These are phyloP conservation scores for Catenaria anguillulae DNA, from an alignment of 371 early-diverging fungal species.

Conservation along the genomic window DNA sequence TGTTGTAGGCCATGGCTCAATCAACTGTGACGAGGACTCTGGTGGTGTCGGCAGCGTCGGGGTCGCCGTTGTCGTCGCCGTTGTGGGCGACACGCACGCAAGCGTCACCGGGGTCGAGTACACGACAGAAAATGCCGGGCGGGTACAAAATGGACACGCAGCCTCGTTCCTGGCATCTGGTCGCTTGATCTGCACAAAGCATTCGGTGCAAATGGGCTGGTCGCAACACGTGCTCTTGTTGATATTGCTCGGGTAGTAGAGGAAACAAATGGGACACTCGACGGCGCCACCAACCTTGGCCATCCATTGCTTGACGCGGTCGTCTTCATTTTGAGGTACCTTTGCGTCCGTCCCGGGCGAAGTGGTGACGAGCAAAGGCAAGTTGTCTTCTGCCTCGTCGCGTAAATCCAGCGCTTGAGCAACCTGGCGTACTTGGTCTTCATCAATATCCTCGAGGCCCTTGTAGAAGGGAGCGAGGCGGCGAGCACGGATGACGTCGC, in stretches of 20 bases:
- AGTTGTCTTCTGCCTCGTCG: conserved; percentile 27
- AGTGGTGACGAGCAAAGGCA: conserved; percentile 10
- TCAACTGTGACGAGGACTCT: neutral
- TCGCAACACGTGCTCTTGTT: conserved; percentile 87
- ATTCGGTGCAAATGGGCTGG: conserved; percentile 89
- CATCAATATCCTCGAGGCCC: conserved; percentile 43
- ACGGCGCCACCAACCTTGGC: conserved; percentile 24
- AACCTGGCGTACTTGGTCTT: neutral
- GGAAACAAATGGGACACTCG: conserved; percentile 1
- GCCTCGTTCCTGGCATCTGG: conserved; percentile 38
- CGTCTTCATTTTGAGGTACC: conserved; percentile 6
- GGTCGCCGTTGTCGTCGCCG: neutral
- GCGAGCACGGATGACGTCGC: conserved; percentile 53
- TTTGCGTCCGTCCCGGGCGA: conserved; percentile 7
- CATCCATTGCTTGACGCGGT: conserved; percentile 9
- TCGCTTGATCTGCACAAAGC: conserved; percentile 82
- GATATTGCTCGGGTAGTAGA: conserved; percentile 68
- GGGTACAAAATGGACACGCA: conserved; percentile 76
- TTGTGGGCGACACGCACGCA: neutral
- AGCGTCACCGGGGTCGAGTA: conserved; percentile 36
- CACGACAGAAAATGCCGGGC: conserved; percentile 64
- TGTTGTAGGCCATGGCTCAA: neutral
- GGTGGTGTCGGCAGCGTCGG: neutral
- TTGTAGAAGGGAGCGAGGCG: conserved; percentile 76
- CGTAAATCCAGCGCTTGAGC: neutral